Evolutionary conservation across 768 basidiomycete species (phyloP), one percentile per base, ranked within the genome.

Genomic region (Kwoniella shandongensis): DNA sequence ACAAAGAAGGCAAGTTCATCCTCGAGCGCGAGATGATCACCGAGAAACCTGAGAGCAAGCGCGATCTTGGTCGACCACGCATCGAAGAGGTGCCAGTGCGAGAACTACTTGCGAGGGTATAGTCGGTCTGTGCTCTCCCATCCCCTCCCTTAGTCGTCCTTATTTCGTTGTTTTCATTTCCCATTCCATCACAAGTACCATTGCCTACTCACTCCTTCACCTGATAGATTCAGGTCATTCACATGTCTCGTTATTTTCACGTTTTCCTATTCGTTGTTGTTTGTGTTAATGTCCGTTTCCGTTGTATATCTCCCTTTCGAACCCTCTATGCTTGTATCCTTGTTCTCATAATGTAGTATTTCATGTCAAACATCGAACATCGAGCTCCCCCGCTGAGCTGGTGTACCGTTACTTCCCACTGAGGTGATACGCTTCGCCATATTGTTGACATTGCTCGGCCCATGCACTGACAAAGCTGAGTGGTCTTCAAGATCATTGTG

Each of bases 1-100:
- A 98, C 82, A 99, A 99, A 75, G 94, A 99, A 80, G 91, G 92
- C 74, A 92, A 92, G 81, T 96, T 85, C 78, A 98, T 99, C 75
- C 88, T 99, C 62, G 94, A 99, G 79, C 87, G 90, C 27, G 65
- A 68, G 40, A 55, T 68, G 62, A 65, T 73, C 29, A 59, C 50
- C 6, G 72, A 73, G 55, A 62, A 57, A 38, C 62, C 62, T 25
- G 72, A 73, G 40, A 45, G 41, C 26, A 65, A 63, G 40, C 53
- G 57, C 3, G 60, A 62, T 27, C 35, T 42, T 6, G 54, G 48
- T 7, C 41, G 57, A 22, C 61, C 67, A 5, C 38, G 58, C 26
- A 72, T 72, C 36, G 67, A 69, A 35, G 70, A 72, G 42, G 26
- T 63, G 11, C 61, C 59, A 1, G 51, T 62, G 10, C 46, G 61